Base-by-base conservation (phyloP, 164 flowering plant genomes). In the Magnolia officinalis region DNA sequence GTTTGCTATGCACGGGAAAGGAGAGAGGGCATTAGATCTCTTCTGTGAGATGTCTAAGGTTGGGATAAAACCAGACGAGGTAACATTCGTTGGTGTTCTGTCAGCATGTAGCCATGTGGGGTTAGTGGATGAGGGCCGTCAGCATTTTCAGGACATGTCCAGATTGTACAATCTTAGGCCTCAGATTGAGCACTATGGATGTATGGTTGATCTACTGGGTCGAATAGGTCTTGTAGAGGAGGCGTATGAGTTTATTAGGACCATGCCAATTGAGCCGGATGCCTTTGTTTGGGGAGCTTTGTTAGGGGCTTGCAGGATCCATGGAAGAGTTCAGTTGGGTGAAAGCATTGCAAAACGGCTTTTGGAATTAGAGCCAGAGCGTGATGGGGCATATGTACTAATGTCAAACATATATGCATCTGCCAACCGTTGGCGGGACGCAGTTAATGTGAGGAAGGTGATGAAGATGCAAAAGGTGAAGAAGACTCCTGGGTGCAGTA, bases 341-440 rank as follows among this genome's bases (percentile, higher is more conserved):
- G 80, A 67, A 73, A 73, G 76, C 20, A 23, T 73, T 8, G 3
- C 14, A 21, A 58, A 45, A 23, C 51, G 31, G 4, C 76, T 78
- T 16, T 37, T 78, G 49, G 70, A 78, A 16, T 37, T 78, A 31
- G 80, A 78, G 67, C 80, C 80, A 5, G 73, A 73, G 64, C 50
- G 66, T 14, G 80, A 78, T 55, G 80, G 80, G 21, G 73, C 73
- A 7, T 78, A 78, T 61, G 76, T 78, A 21, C 67, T 78, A 23
- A 78, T 78, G 76, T 78, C 80, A 13, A 78, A 78, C 76, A 73
- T 78, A 67, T 78, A 73, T 61, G 76, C 80, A 11, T 73, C 76
- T 14, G 73, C 76, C 24, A 73, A 59, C 10, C 68, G 80, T 6
- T 69, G 69, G 76, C 6, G 31, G 61, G 80, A 78, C 18, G 76